A percentile compares a stretch with the other conserved stretches of the same genome.
phyloP scores from a whole-genome alignment of 2,329 filamentous ascomycete species.

The Fusarium nelsonii region DNA sequence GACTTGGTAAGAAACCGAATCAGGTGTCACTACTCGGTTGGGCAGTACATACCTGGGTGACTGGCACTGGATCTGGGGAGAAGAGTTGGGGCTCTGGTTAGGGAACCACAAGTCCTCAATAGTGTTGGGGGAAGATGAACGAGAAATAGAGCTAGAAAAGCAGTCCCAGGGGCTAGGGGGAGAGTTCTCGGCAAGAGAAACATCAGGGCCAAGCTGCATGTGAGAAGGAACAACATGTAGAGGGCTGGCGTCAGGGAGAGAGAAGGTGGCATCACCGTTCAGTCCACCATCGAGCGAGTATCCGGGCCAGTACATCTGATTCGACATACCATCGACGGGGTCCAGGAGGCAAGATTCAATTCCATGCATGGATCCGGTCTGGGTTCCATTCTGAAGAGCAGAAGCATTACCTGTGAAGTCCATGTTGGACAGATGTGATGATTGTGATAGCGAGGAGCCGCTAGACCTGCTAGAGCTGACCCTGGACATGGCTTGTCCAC shows the following conservation, averaged over 20 bases:
- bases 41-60: constrained; percentile 65
- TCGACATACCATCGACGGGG: constrained; percentile 59
- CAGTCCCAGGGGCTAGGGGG: constrained; percentile 66
- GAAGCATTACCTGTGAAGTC: constrained; percentile 65
- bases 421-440: constrained; percentile 64
- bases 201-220: constrained; percentile 66
- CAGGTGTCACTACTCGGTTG: constrained; percentile 5
- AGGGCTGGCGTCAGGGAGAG: constrained; percentile 57
- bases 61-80: constrained; percentile 63
- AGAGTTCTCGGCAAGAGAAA: constrained; percentile 62
- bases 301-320: constrained; percentile 65
- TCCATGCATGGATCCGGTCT: constrained; percentile 58
- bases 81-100: constrained; percentile 58
- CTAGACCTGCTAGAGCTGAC: constrained; percentile 55
- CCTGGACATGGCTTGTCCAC: constrained; percentile 57
- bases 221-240: constrained; percentile 69
- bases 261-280: constrained; percentile 58
- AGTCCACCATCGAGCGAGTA: constrained; percentile 61
- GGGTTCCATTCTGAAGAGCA: constrained; percentile 58
- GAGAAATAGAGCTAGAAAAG: constrained; percentile 66
- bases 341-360: constrained; percentile 67
- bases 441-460: constrained; percentile 62
- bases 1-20: constrained; percentile 42
- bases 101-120: constrained; percentile 63
- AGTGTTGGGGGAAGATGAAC: constrained; percentile 63